Base-by-base conservation (phyloP, 371 early-diverging fungal genomes). In the Mortierella sp. region DNA sequence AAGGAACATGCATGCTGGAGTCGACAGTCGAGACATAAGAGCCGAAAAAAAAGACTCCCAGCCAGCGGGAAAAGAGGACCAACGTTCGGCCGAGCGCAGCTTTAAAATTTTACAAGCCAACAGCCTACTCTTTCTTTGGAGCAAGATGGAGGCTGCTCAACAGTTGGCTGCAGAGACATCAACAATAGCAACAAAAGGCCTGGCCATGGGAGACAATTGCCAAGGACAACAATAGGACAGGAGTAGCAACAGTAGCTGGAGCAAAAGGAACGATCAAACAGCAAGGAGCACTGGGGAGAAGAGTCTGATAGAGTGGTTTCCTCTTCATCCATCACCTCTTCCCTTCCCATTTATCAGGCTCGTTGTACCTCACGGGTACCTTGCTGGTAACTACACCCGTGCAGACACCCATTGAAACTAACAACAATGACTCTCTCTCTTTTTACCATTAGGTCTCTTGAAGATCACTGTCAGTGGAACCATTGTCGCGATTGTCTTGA, bases 401-500 rank as follows among this genome's bases (percentile, higher is more conserved):
- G 6, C 43, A 40, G 43, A 6, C 43, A 40, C 6, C 6, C 53
- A 53, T 64, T 64, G 64, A 64, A 37, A 64, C 64, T 64, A 64
- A 55, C 24, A 46, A 59, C 16, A 40, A 40, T 55, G 44, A 24
- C 43, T 37, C 46, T 44, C 28, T 9, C 70, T 19, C 51, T 54
- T 59, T 51, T 46, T n/a, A 55, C 55, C n/a, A 5, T n/a, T 78
- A 78, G 88, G 67, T 37, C 87, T 89, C 14, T 78, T 81, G 59
- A 70, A 85, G 14, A 83, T 90, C n/a, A 88, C 90, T 43, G 88
- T 89, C 19, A 91, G 91, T 53, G 88, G 88, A 48, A 86, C 84
- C 2, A 69, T 93, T 48, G 89, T 90, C 37, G 88, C 91, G 28
- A 90, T 90, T 81, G 89, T 93, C 34, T 79, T 92, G 69, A 80